Percentiles rank a stretch among this genome's conserved stretches.
phyloP scores from a whole-genome alignment of 108 stramenopile genomes.

The Cyclotella distinguenda region DNA sequence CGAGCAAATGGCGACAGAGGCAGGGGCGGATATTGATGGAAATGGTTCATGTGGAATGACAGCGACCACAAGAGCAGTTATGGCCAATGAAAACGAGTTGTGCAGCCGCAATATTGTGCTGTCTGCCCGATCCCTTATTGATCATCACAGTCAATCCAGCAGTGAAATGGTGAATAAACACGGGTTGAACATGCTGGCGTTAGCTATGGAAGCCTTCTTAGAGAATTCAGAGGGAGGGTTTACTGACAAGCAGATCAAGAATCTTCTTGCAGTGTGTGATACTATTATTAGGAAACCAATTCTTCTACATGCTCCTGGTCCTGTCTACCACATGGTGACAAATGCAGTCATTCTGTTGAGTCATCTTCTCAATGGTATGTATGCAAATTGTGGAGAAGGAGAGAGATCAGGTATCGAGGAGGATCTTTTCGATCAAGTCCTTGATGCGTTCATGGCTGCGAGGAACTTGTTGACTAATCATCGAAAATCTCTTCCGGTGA shows the following conservation, averaged over 20 bases:
- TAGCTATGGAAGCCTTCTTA: slow-evolving; percentile 84
- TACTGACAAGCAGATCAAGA: slow-evolving; percentile 79
- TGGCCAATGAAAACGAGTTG: slow-evolving; percentile 79
- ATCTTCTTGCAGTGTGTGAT: slow-evolving; percentile 75
- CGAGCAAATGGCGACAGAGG: slow-evolving; percentile 63
- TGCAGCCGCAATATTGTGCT: slow-evolving; percentile 86
- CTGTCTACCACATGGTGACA: slow-evolving; percentile 83
- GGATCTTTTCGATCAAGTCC: slow-evolving; percentile 77
- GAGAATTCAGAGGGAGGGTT: slow-evolving; percentile 81
- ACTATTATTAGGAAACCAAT: slow-evolving; percentile 79
- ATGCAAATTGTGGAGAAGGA: slow-evolving; percentile 47
- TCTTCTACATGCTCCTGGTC: slow-evolving; percentile 75
- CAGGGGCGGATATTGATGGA: neutral
- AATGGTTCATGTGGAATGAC: slow-evolving; percentile 17
- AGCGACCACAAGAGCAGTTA: slow-evolving; percentile 62
- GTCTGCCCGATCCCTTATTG: slow-evolving; percentile 71
- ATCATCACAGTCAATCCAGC: slow-evolving; percentile 55
- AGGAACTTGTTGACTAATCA: slow-evolving; percentile 76
- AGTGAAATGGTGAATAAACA: slow-evolving; percentile 56
- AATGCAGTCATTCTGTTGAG: slow-evolving; percentile 82
- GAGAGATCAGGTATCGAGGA: slow-evolving; percentile 58
- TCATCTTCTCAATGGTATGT: slow-evolving; percentile 83
- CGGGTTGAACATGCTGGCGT: slow-evolving; percentile 71
- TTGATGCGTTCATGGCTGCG: slow-evolving; percentile 75
- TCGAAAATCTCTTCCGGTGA: slow-evolving; percentile 75